A percentile compares a stretch with the other conserved stretches of the same genome.
phyloP scores from a whole-genome alignment of 352 stramenopile species.

The Phytophthora capsici region DNA sequence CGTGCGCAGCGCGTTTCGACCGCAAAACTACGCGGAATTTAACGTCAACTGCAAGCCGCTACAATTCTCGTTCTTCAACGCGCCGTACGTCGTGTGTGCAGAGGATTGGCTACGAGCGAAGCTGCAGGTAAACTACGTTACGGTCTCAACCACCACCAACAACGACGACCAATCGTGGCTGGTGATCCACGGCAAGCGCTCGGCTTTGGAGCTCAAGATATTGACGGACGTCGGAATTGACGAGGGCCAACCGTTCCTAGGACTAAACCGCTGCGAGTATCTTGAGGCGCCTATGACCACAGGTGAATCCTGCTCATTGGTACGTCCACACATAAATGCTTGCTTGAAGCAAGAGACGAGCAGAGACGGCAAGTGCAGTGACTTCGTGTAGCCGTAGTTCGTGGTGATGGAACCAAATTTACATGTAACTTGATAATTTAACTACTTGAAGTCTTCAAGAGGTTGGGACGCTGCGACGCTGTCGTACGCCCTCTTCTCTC shows the following conservation, averaged over 20 bases:
- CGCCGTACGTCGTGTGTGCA: constrained; percentile 41
- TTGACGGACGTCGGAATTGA: constrained; percentile 4
- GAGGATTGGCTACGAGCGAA: constrained; percentile 41
- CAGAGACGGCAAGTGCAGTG: constrained; percentile 17
- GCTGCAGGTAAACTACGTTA: not conserved
- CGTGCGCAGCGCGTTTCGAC: constrained; percentile 36
- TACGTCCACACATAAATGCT: constrained; percentile 24
- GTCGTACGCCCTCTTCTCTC: constrained; percentile 14
- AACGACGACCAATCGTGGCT: constrained; percentile 16
- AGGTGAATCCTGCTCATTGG: constrained; percentile 20
- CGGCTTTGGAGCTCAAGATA: constrained; percentile 27
- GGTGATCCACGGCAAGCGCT: constrained; percentile 37
- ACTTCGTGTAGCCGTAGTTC: not conserved
- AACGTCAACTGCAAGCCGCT: constrained; percentile 40
- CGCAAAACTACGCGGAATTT: constrained; percentile 36
- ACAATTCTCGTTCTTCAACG: constrained; percentile 42
- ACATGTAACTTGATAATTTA: not conserved
- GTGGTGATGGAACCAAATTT: too few relatives aligned
- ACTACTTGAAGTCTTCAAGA: not conserved
- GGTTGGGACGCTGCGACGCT: constrained; percentile 31
- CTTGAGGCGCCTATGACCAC: constrained; percentile 46
- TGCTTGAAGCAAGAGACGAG: constrained; percentile 12
- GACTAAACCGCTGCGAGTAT: constrained; percentile 37
- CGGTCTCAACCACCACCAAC: not conserved
- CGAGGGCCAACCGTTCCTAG: constrained; percentile 1